Evolutionary conservation across 306 rosid genomes (phyloP).

Genomic region (Chamaecrista fasciculata): DNA sequence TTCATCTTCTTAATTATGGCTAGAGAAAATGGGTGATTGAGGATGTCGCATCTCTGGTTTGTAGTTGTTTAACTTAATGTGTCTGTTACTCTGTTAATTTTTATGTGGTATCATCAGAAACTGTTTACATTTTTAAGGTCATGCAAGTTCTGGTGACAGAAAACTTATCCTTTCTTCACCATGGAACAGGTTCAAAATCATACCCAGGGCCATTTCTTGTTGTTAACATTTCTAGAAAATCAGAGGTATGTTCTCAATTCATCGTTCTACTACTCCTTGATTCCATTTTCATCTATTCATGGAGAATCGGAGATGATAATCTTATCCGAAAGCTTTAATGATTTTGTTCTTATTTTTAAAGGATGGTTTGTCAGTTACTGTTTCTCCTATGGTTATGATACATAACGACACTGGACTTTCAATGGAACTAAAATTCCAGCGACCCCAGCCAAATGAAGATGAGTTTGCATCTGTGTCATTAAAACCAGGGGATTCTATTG

Average conservation of each 20-base stretch:
- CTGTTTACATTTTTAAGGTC: slow-evolving; percentile 8
- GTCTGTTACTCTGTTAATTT: too few relatives aligned
- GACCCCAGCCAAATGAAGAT: slow-evolving; percentile 56
- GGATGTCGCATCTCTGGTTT: slow-evolving; percentile 26
- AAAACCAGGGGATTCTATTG: slow-evolving; percentile 76
- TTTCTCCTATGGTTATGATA: slow-evolving; percentile 77
- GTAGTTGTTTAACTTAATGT: slow-evolving; percentile 10
- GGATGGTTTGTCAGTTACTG: slow-evolving; percentile 70
- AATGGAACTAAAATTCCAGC: slow-evolving; percentile 77
- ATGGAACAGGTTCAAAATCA: slow-evolving; percentile 62
- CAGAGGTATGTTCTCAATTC: slow-evolving; percentile 59
- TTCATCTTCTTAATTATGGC: slow-evolving; percentile 18
- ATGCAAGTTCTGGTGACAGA: slow-evolving; percentile 16
- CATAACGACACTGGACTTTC: slow-evolving; percentile 74
- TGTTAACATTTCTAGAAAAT: slow-evolving; percentile 62
- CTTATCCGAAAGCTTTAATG: neutral
- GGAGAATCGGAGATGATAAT: neutral
- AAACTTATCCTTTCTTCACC: slow-evolving; percentile 27
- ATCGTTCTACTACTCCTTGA: slow-evolving; percentile 10
- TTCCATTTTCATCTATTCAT: slow-evolving; percentile 12
- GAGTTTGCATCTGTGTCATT: slow-evolving; percentile 67
- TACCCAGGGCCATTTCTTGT: slow-evolving; percentile 86
- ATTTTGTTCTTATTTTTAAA: slow-evolving; percentile 22
- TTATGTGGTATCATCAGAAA: neutral
- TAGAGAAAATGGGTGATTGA: slow-evolving; percentile 21